Evolutionary conservation across 2,329 filamentous ascomycete genomes (phyloP).

Genomic region (Cercospora citrullina): DNA sequence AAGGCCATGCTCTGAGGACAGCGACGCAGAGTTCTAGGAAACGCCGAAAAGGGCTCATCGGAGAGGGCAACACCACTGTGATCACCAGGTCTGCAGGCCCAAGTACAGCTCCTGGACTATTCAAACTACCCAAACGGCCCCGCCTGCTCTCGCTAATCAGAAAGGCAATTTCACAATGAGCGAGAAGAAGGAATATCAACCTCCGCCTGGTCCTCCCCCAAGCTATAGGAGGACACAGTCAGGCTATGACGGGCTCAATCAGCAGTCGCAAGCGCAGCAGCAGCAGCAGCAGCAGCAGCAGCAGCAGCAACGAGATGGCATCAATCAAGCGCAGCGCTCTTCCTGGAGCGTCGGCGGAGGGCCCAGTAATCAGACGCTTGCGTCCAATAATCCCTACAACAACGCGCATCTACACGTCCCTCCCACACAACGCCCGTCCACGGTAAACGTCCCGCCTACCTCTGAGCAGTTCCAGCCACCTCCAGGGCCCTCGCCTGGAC

Average conservation of each 20-base stretch:
- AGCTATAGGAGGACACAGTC: constrained; percentile 25
- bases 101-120: constrained; percentile 15
- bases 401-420: constrained; percentile 18
- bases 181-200: constrained; percentile 21
- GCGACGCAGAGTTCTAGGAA: constrained; percentile 10
- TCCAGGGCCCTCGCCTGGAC: constrained; percentile 31
- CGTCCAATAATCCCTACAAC: constrained; percentile 27
- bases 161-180: constrained; percentile 6
- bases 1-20: constrained; percentile 2
- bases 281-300: constrained; percentile 15
- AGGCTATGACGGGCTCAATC: constrained; percentile 14
- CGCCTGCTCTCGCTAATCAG: constrained; percentile 11
- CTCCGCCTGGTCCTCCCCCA: constrained; percentile 25
- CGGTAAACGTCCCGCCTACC: constrained; percentile 19
- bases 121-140: constrained; percentile 19
- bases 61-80: neutral
- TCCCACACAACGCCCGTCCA: constrained; percentile 22
- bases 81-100: constrained; percentile 3
- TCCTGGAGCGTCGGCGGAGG: constrained; percentile 27
- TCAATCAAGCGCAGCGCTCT: constrained; percentile 12
- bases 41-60: constrained; percentile 12
- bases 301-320: constrained; percentile 9
- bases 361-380: constrained; percentile 18
- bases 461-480: constrained; percentile 36
- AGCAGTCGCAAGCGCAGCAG: constrained; percentile 15